phyloP scores from a whole-genome alignment of 176 grass and related monocot species.

The Oryza glaberrima region DNA sequence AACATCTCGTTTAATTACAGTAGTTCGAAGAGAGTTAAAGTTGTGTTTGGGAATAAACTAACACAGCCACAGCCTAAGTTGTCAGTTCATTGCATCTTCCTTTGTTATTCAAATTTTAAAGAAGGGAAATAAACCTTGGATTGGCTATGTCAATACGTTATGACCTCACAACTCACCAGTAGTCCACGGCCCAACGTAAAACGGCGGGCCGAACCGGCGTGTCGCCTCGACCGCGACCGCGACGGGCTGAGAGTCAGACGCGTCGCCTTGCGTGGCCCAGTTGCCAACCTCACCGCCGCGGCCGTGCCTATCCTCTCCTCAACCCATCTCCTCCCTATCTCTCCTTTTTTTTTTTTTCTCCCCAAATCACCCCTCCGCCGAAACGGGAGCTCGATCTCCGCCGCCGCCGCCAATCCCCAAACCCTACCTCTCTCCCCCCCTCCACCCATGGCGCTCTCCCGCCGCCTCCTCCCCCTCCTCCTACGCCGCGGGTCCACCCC shows the following conservation, averaged over 20 bases:
- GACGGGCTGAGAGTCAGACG: not conserved
- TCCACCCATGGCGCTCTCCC: conserved; percentile 52
- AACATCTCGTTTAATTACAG: no score
- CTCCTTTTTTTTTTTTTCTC: not conserved
- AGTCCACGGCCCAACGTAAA: not conserved
- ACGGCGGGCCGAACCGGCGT: not conserved
- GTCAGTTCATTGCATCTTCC: no score
- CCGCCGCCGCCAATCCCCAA: conserved; percentile 13
- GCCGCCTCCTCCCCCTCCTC: conserved; percentile 52
- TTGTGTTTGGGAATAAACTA: no score
- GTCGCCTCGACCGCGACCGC: not conserved
- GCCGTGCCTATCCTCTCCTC: conserved; percentile 1
- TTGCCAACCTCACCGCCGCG: not conserved
- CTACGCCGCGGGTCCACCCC: conserved; percentile 42
- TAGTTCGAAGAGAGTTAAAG: no score
- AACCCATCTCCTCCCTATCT: not conserved
- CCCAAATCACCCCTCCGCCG: conserved; percentile 44
- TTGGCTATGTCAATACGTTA: no score
- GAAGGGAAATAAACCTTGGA: no score
- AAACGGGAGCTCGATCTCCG: conserved; percentile 35
- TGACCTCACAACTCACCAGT: no score
- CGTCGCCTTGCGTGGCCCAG: conserved; percentile 30
- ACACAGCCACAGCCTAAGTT: no score
- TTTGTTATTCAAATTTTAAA: no score
- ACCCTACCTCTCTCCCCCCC: conserved; percentile 24